A percentile compares a stretch with the other conserved stretches of the same genome.
Conservation (phyloP, 257 asterid species). For the Solanum lignicaule region DNA sequence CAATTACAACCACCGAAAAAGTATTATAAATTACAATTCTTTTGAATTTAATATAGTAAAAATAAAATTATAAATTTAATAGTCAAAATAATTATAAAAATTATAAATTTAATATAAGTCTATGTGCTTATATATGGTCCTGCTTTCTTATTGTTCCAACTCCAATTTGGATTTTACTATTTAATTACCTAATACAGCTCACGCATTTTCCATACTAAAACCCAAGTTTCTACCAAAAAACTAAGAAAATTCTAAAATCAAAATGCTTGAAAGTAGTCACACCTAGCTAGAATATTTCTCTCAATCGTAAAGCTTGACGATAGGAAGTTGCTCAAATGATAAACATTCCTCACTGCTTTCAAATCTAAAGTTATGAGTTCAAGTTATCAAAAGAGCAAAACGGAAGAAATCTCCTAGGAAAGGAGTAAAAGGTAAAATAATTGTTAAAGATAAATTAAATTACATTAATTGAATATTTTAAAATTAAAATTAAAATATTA, state of each 20-base stretch:
- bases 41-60: too few species aligned
- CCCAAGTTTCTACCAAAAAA: not conserved
- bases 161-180: not conserved
- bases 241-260: not conserved
- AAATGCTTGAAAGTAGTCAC: not conserved
- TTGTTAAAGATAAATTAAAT: not conserved
- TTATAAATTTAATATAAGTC: not conserved
- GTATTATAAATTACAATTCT: too few species aligned
- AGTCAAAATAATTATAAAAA: too few species aligned
- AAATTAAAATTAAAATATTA: not conserved
- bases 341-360: too few species aligned
- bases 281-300: not conserved
- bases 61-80: too few species aligned
- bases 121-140: not conserved
- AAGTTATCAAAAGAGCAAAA: too few species aligned
- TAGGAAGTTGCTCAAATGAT: rapidly evolving
- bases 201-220: not conserved
- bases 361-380: too few species aligned
- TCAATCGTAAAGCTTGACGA: not conserved
- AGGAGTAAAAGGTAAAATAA: too few species aligned
- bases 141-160: not conserved
- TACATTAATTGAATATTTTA: not conserved
- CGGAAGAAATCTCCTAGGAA: not conserved
- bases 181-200: not conserved
- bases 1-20: not conserved